Base-by-base conservation (phyloP, 2,329 filamentous ascomycete species). In the Fusarium incarnatum region DNA sequence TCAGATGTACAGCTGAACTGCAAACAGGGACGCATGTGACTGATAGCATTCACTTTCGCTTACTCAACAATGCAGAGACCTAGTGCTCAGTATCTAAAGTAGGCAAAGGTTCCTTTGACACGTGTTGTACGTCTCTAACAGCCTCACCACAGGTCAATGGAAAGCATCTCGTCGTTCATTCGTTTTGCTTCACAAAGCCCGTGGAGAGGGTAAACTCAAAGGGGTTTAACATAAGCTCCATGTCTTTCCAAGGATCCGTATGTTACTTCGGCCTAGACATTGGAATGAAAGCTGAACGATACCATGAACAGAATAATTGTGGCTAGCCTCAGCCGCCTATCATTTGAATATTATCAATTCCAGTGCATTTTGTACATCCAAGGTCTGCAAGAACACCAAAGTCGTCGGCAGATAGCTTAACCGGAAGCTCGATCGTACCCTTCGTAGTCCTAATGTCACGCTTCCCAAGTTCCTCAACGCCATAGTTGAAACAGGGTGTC, bases 391-490 rank as follows among this genome's bases (percentile, higher is more conserved):
- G 67, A 73, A 73, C 65, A 75, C 55, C 54, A 66, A 67, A 49
- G 60, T 68, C 58, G 52, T 60, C 49, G 64, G 57, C 47, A 64
- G 66, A 68, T 70, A 64, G 71, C 67, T 68, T 73, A 56, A 63
- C 59, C 64, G 49, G 71, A 75, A 74, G 67, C 64, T 60, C 54
- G 48, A 70, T 67, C 73, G 64, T 70, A 63, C 65, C 67, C 65
- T 68, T 70, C 50, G 70, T 68, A 68, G 73, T 70, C 65, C 68
- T 56, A 73, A 75, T 72, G 61, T 65, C 69, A 69, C 68, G 68
- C 72, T 75, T 70, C 70, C 68, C 67, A 71, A 64, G 72, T 73
- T 57, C 73, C 70, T 59, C 67, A 75, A 76, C 74, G 72, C 74
- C 74, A 68, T 61, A 69, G 72, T 66, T 73, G 70, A 69, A 74